Conservation (phyloP, 2,329 filamentous ascomycete genomes). For the Massarina eburnea region DNA sequence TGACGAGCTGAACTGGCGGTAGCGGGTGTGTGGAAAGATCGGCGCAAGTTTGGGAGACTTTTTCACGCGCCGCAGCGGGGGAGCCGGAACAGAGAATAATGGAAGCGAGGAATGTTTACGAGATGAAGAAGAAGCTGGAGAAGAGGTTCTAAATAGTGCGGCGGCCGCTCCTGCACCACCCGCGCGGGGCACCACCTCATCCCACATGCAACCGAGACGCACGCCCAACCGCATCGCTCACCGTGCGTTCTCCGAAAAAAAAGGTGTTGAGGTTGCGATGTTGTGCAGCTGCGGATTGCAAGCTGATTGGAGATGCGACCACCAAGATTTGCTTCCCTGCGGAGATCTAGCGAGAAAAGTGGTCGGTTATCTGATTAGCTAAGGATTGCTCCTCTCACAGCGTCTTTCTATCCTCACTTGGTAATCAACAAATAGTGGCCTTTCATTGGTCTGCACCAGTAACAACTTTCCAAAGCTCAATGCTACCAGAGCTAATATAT, state of each 20-base stretch:
- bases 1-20: neutral
- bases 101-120: neutral
- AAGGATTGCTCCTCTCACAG: too few relatives aligned
- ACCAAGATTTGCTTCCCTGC: constrained; percentile 6
- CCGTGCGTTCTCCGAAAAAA: constrained; percentile 1
- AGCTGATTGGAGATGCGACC: constrained; percentile 4
- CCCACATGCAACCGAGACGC: neutral
- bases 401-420: too few relatives aligned
- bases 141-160: neutral
- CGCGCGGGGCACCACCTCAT: neutral
- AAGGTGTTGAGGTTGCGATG: constrained; percentile 12
- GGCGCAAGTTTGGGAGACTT: too few relatives aligned
- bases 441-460: too few relatives aligned
- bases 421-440: too few relatives aligned
- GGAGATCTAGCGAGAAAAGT: constrained; percentile 14
- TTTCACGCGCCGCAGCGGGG: neutral
- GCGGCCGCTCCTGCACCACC: neutral
- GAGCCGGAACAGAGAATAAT: neutral
- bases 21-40: too few relatives aligned
- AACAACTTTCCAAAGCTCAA: too few relatives aligned
- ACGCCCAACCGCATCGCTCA: constrained; percentile 1
- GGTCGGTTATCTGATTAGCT: too few relatives aligned
- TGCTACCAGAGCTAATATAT: too few relatives aligned
- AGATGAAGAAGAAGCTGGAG: neutral
- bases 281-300: constrained; percentile 12